Conservation (phyloP, 148 eudicot genomes). For the Silene latifolia region DNA sequence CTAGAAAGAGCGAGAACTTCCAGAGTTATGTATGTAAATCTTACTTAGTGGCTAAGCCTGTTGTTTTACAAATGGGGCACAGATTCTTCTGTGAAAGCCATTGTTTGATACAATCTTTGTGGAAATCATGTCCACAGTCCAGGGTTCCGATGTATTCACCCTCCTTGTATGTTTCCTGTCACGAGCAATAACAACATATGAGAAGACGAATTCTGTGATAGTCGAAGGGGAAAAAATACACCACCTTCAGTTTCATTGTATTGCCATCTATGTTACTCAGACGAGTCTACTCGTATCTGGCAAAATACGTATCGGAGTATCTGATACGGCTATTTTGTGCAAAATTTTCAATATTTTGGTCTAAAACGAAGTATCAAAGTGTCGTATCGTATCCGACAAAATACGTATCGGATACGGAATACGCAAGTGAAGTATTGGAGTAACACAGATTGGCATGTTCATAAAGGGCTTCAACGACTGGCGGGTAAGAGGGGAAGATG, state of each 20-base stretch:
- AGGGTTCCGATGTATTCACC: conserved; percentile 71
- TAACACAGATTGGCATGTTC: too few species aligned
- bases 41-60: conserved; percentile 40
- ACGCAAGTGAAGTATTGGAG: too few species aligned
- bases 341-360: too few species aligned
- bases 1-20: conserved; percentile 13
- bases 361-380: too few species aligned
- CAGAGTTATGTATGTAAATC: background rate
- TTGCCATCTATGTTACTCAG: too few species aligned
- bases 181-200: background rate
- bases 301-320: too few species aligned
- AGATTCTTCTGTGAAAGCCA: conserved; percentile 83
- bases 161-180: conserved; percentile 65
- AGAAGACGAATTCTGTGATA: background rate
- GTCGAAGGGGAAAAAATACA: background rate
- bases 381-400: too few species aligned
- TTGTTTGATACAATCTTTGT: conserved; percentile 65
- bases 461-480: background rate
- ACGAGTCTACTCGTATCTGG: too few species aligned
- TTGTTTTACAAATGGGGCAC: conserved; percentile 95
- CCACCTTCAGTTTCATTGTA: too few species aligned
- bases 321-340: too few species aligned
- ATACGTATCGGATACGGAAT: too few species aligned
- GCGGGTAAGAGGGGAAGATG: background rate
- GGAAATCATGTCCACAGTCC: conserved; percentile 91